Base-by-base conservation (phyloP, 2,329 filamentous ascomycete genomes). In the Trichoderma polysporum region DNA sequence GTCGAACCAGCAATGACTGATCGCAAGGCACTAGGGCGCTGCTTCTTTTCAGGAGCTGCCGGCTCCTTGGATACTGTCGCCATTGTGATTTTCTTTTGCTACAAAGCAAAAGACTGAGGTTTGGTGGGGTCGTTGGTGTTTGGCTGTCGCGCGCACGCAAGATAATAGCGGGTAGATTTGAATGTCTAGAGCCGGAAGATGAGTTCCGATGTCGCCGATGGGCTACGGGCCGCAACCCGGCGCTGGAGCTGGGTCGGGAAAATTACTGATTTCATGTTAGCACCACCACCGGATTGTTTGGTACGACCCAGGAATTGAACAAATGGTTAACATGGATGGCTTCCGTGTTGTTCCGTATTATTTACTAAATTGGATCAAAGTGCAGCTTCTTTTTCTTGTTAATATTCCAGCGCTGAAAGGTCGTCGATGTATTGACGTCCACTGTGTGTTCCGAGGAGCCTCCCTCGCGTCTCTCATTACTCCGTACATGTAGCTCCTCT, bases 1-100 rank as follows among this genome's bases (percentile, higher is more conserved):
- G 91, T 91, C 66, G 93, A 92, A 70, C 95, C 95, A 66, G 95
- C 95, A 73, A 98, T 84, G 73, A 98, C 92, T 68, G 93, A 97
- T 72, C 95, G 91, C 76, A 97, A 80, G 57, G 91, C 87, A 75
- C 91, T 97, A 54, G 94, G 92, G 80, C 77, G 77, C 76, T 84
- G 85, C 70, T 77, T 76, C 72, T 77, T 75, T 50, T 74, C 73
- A 39, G 72, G 39, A 45, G 69, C 66, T 25, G 69, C 70, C 53
- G 70, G 58, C 66, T 73, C 73, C 59, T 72, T 68, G 37, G 73
- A 50, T 59, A 59, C 41, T n/a, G 74, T 71, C 65, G 76, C 74
- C 76, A 78, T 79, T 56, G 50, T 31, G 37, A 7, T 53, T 33
- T 35, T 33, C 31, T 12, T 52, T 12, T 56, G 41, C 25, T 37